Evolutionary conservation across 441 rosid species (phyloP).

Genomic region (Rhodomyrtus psidioides): DNA sequence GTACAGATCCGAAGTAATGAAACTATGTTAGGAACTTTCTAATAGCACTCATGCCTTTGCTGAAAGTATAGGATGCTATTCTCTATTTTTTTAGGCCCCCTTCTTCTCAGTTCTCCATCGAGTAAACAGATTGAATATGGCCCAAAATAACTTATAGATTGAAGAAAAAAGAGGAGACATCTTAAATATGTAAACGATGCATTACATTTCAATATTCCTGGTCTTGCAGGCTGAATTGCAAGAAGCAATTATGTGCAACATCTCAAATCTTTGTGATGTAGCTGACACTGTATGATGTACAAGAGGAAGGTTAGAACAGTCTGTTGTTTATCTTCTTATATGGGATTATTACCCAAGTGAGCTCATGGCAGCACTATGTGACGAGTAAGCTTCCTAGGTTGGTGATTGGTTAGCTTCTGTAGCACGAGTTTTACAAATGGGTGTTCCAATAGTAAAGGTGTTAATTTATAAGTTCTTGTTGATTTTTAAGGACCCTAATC

Average conservation of each 20-base stretch:
- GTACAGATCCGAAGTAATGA: background rate
- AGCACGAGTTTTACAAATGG: background rate
- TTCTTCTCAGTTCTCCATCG: background rate
- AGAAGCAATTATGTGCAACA: constrained; percentile 40
- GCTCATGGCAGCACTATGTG: constrained; percentile 61
- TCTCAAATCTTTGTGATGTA: constrained; percentile 48
- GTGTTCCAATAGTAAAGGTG: background rate
- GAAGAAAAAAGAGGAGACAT: background rate
- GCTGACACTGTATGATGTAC: constrained; percentile 50
- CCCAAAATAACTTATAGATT: background rate
- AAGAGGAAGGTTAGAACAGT: constrained; percentile 33
- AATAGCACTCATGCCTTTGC: background rate
- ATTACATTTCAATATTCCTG: background rate
- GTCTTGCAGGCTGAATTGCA: constrained; percentile 54
- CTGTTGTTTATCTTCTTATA: constrained; percentile 9
- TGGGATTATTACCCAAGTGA: constrained; percentile 30
- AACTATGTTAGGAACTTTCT: background rate
- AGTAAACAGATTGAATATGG: background rate
- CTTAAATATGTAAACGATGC: background rate
- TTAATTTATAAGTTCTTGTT: background rate
- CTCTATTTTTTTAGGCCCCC: background rate
- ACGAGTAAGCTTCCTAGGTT: constrained; percentile 17
- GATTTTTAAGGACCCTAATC: constrained; percentile 2
- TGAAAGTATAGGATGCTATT: background rate
- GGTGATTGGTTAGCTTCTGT: background rate